These are phyloP conservation scores for Chaetomium fimeti DNA, from an alignment of 495 filamentous ascomycete species.

Conservation along the genomic window DNA sequence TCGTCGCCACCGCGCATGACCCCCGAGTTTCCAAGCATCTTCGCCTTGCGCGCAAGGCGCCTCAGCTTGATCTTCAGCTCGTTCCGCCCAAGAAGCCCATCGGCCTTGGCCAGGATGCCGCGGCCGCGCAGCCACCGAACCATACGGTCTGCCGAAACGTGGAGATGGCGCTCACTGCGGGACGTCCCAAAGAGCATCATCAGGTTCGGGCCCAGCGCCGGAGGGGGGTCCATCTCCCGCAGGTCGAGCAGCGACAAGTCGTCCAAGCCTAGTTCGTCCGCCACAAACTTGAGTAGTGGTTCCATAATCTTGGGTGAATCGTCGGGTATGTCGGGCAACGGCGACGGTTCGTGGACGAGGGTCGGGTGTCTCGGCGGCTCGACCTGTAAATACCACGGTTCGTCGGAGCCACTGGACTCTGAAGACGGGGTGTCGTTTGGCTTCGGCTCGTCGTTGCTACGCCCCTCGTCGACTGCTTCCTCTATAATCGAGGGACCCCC, in stretches of 20 bases:
- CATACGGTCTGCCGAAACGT: conserved; percentile 84
- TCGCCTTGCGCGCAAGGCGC: conserved; percentile 73
- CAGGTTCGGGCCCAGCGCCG: conserved; percentile 80
- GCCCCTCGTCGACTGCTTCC: neutral
- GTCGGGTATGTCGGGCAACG: conserved; percentile 73
- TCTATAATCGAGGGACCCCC: conserved; percentile 29
- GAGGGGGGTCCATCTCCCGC: conserved; percentile 76
- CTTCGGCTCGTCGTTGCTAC: conserved; percentile 6
- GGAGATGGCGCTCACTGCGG: conserved; percentile 87
- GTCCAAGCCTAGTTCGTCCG: conserved; percentile 79
- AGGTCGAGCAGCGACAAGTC: conserved; percentile 75
- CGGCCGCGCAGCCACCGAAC: conserved; percentile 81
- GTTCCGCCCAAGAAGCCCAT: conserved; percentile 84
- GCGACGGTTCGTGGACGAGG: conserved; percentile 58
- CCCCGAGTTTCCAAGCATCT: conserved; percentile 61
- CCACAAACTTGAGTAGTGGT: conserved; percentile 71
- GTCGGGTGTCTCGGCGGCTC: conserved; percentile 52
- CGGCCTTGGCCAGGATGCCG: conserved; percentile 70
- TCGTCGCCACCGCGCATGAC: conserved; percentile 59
- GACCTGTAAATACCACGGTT: conserved; percentile 87
- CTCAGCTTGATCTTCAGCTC: conserved; percentile 85
- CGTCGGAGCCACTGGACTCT: conserved; percentile 20
- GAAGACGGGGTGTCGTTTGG: neutral
- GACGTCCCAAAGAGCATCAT: conserved; percentile 94
- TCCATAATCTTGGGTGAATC: conserved; percentile 70